Evolutionary conservation across 148 eudicot species (phyloP).

Genomic region (Chenopodium suecicum): DNA sequence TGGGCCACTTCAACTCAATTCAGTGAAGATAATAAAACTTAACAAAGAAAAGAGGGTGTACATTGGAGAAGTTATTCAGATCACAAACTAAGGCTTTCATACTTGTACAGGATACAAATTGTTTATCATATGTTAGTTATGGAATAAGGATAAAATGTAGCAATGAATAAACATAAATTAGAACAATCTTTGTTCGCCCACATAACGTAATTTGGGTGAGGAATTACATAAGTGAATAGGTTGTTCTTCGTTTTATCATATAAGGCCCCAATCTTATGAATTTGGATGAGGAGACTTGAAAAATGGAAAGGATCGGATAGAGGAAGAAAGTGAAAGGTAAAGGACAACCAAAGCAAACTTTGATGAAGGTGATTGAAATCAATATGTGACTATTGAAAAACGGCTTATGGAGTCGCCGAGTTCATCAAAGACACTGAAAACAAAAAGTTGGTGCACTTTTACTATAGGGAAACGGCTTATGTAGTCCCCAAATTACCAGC

Average conservation of each 20-base stretch:
- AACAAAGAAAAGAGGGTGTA: background rate
- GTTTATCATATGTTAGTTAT: background rate
- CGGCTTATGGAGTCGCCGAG: background rate
- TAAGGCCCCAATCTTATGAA: background rate
- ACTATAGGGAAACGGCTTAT: background rate
- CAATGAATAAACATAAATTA: background rate
- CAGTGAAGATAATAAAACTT: background rate
- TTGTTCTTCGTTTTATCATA: background rate
- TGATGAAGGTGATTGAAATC: background rate
- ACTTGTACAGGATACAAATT: background rate
- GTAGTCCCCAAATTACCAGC: background rate
- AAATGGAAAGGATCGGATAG: background rate
- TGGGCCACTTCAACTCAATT: background rate
- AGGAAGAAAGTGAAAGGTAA: background rate
- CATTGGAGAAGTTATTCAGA: background rate
- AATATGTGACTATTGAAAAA: background rate
- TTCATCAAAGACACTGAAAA: background rate
- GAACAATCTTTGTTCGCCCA: background rate
- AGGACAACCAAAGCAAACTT: background rate
- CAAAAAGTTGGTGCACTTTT: background rate
- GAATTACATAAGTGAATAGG: background rate
- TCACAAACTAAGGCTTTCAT: background rate
- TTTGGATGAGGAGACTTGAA: background rate
- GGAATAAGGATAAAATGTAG: background rate
- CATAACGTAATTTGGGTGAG: background rate